Percentiles rank a stretch among this genome's conserved stretches.
Conservation (phyloP, 1,139 yeast species). For the Sugiyamaella castrensis region DNA sequence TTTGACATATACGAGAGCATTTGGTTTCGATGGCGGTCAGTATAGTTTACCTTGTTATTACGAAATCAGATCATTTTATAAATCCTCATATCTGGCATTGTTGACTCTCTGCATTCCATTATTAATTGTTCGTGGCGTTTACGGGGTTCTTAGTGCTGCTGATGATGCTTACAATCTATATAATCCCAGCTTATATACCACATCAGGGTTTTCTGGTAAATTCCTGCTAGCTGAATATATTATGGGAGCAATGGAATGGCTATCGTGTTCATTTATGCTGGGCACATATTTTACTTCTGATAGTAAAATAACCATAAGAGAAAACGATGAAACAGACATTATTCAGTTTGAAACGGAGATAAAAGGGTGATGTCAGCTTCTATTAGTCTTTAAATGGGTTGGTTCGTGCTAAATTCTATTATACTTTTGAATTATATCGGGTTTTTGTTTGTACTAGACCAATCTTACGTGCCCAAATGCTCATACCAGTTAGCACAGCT, state of each 20-base stretch:
- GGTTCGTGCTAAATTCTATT: no score
- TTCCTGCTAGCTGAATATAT: constrained; percentile 25
- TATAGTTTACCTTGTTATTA: not conserved
- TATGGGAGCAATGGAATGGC: constrained; percentile 25
- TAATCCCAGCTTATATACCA: constrained; percentile 21
- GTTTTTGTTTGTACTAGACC: no score
- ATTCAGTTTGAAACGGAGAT: no score
- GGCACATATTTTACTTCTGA: constrained; percentile 7
- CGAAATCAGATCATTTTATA: no score
- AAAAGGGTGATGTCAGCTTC: no score
- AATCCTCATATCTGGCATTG: not conserved
- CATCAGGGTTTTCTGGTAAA: constrained; percentile 16
- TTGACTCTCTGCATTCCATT: constrained; percentile 25
- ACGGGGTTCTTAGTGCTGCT: constrained; percentile 25
- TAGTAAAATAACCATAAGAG: not conserved
- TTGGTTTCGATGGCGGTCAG: no score
- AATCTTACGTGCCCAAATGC: no score
- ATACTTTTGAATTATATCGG: no score
- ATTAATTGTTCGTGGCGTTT: constrained; percentile 28
- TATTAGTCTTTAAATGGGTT: no score
- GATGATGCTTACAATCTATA: constrained; percentile 21
- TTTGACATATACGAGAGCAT: not conserved
- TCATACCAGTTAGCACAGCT: no score
- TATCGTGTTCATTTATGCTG: constrained; percentile 3
- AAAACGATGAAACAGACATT: no score